Evolutionary conservation across 192 early-diverging fungal species (phyloP), one percentile per base, ranked within the genome.

Genomic region (Podochytrium sp.): DNA sequence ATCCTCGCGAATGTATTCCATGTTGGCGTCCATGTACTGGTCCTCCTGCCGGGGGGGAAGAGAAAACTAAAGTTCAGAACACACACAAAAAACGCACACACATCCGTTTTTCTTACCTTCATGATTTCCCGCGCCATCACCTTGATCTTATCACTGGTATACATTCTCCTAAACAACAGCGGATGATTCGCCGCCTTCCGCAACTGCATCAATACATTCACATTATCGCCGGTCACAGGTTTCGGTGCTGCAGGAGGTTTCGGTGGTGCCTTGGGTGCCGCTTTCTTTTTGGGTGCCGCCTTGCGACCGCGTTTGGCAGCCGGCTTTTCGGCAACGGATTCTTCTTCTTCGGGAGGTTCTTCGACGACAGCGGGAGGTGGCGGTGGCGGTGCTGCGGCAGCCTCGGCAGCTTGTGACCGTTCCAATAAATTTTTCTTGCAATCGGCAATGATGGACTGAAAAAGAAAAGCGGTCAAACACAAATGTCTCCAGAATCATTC

Each of bases 111-210:
- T n/a, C 3, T 49, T 75, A 85, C 84, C 73, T 63, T 74, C 75
- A 83, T 84, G 23, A 95, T 86, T 41, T 67, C 74, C 60, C 86
- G 87, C 25, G 92, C 84, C 87, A 97, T 96, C 12, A 79, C 70
- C 50, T 79, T 70, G 2, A 97, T 53, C 42, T 78, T 80, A 0
- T 71, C 75, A 66, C 86, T 79, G 0, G 76, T 80, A 75, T 93
- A 97, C 1, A 80, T 69, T 52, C 84, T 76, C 55, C 95, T 78
- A 65, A 93, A 79, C 0, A 97, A 77, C 75, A 97, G 73, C 10
- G 93, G 95, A 75, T 97, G 95, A 70, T 92, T 88, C 6, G 94
- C 89, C 0, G 87, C 90, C 74, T 97, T 97, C 25, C 95, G 85
- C 70, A 97, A 82, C 53, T 94, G 81, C 90, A 97, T 93, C 23